These are phyloP conservation scores for Arthrobotrys iridis DNA, from an alignment of 2,329 filamentous ascomycete genomes.

Conservation along the genomic window DNA sequence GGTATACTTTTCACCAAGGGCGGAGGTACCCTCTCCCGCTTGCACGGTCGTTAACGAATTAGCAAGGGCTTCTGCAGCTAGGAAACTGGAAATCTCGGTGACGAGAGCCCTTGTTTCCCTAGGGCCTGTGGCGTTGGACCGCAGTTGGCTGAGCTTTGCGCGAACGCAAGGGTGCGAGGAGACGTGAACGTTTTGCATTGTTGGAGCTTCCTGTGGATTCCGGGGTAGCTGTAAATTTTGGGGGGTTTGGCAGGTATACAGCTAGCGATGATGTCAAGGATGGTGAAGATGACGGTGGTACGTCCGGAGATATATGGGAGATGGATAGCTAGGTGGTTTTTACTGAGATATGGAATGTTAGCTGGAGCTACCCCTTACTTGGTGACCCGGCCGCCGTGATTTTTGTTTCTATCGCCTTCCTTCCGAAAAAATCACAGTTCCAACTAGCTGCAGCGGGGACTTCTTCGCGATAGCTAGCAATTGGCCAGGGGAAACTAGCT, in stretches of 20 bases:
- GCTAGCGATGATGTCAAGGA: conserved; percentile 63
- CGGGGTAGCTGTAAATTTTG: background rate
- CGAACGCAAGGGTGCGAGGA: conserved; percentile 85
- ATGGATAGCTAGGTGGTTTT: conserved; percentile 5
- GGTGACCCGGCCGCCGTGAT: conserved; percentile 12
- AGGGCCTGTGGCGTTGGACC: conserved; percentile 75
- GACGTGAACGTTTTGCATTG: conserved; percentile 70
- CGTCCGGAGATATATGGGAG: background rate
- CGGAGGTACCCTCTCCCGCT: conserved; percentile 77
- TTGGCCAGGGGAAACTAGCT: conserved; percentile 9
- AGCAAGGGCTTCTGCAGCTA: conserved; percentile 83
- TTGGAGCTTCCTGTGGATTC: conserved; percentile 60
- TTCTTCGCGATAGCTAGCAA: conserved; percentile 28
- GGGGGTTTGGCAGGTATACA: no score
- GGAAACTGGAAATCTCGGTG: conserved; percentile 84
- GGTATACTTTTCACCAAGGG: conserved; percentile 68
- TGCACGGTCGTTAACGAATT: conserved; percentile 68
- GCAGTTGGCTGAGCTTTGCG: conserved; percentile 89
- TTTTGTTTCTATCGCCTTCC: conserved; percentile 8
- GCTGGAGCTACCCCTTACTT: conserved; percentile 19
- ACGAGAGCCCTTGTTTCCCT: conserved; percentile 83
- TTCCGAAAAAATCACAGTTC: conserved; percentile 16
- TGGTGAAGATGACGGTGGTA: conserved; percentile 18
- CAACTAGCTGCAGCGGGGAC: conserved; percentile 23
- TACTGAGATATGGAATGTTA: conserved; percentile 11